Percentiles rank a stretch among this genome's conserved stretches.
These are phyloP conservation scores for Wickerhamomyces tratensis DNA, from an alignment of 805 yeast species.

Conservation along the genomic window DNA sequence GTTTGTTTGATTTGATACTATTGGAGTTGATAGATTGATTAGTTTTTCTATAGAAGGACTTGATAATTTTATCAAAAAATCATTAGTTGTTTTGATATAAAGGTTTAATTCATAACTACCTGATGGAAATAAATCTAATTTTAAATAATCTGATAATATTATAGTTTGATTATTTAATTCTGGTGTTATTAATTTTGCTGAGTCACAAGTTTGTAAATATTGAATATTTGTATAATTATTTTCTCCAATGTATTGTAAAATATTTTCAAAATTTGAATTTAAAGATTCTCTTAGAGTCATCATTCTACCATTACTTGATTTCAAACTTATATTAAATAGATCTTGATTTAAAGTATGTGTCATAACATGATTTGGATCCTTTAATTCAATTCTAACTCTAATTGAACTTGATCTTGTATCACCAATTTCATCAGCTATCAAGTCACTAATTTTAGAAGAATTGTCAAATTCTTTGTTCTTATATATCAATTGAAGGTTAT, in stretches of 20 bases:
- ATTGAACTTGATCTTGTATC: conserved; percentile 1
- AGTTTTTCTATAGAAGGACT: conserved; percentile 11
- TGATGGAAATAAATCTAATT: conserved; percentile 24
- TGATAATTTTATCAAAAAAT: conserved; percentile 18
- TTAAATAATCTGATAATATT: conserved; percentile 19
- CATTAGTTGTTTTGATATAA: conserved; percentile 13
- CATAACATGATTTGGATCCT: neutral
- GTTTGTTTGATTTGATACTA: conserved; percentile 5
- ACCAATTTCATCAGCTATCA: conserved; percentile 5
- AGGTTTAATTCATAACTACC: conserved; percentile 14
- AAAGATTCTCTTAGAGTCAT: conserved; percentile 7
- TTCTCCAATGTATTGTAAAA: conserved; percentile 1
- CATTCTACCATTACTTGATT: conserved; percentile 11
- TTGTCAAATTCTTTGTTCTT: conserved; percentile 4
- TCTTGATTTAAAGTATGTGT: neutral
- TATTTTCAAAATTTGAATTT: neutral
- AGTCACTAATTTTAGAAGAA: conserved; percentile 2
- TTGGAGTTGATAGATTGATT: conserved; percentile 6
- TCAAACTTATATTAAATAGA: conserved; percentile 9
- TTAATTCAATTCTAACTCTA: too few relatives aligned
- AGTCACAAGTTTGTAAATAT: conserved; percentile 7
- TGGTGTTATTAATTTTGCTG: too few relatives aligned
- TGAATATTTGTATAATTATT: conserved; percentile 9
- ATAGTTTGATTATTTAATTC: conserved; percentile 11
- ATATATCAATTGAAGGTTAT: conserved; percentile 6